These are phyloP conservation scores for Candida rishiriensis DNA, from an alignment of 805 yeast species.

Conservation along the genomic window DNA sequence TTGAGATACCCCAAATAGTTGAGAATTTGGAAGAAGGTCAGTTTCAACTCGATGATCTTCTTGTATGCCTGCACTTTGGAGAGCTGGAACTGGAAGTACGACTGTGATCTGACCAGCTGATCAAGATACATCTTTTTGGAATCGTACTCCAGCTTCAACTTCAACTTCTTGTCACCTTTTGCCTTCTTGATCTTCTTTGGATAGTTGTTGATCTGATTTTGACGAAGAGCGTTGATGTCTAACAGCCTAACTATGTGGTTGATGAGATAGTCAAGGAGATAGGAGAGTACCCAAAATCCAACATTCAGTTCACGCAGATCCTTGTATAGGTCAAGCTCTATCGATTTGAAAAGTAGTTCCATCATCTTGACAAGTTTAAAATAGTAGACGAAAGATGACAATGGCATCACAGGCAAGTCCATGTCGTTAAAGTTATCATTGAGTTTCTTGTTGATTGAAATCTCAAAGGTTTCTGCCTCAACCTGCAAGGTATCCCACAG, in stretches of 20 bases:
- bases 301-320: conserved; percentile 57
- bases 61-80: conserved; percentile 11
- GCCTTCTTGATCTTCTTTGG: conserved; percentile 24
- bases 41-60: conserved; percentile 17
- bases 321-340: conserved; percentile 70
- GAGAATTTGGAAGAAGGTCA: conserved; percentile 22
- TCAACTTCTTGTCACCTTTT: conserved; percentile 22
- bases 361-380: conserved; percentile 68
- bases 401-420: conserved; percentile 47
- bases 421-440: conserved; percentile 32
- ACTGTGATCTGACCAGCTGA: conserved; percentile 9
- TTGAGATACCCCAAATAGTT: conserved; percentile 20
- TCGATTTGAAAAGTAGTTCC: conserved; percentile 66
- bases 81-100: conserved; percentile 11
- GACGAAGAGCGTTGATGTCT: conserved; percentile 17
- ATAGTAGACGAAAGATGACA: conserved; percentile 65
- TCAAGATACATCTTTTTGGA: conserved; percentile 7
- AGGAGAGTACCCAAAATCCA: conserved; percentile 65
- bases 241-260: conserved; percentile 19
- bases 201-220: conserved; percentile 14
- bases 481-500: conserved; percentile 83
- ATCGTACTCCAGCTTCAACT: conserved; percentile 21
- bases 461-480: conserved; percentile 61
- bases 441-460: conserved; percentile 30
- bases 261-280: conserved; percentile 22